Evolutionary conservation across 176 grass and related monocot genomes (phyloP), one percentile per base, ranked within the genome.

Genomic region (Zoysia pacifica): DNA sequence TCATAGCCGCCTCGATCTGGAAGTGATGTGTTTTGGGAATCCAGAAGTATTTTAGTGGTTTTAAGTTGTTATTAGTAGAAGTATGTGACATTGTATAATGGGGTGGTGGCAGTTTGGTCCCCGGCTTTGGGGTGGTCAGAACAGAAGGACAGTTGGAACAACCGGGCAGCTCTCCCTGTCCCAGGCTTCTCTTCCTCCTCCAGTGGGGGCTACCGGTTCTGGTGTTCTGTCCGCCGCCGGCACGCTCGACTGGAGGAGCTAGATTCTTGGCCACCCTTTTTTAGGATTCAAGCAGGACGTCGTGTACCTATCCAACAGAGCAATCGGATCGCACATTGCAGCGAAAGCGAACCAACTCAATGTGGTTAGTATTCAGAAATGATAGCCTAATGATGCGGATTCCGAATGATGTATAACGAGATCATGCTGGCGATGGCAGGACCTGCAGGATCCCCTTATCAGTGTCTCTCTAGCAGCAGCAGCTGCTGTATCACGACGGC

Each of bases 131-230:
- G 87, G 82, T 81, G 5, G 73, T 82, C 78, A 28, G 28, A 28
- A 28, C 28, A 54, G 73, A 83, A 77, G 67, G 87, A 85, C 46
- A 38, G 78, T 79, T 86, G 83, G 82, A 89, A 69, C 87, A 12
- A 82, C 79, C 87, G 14, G 55, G 4, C 62, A 51, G 44, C 74
- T 78, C 61, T 70, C 82, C 76, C 37, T 65, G 35, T 43, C 59
- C 59, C 59, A 62, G 59, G 59, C 28, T 11, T 5, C 28, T 28
- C 28, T 28, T 28, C 28, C 28, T 28, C 12, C 15, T 74, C 65
- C 53, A 9, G 76, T 81, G 77, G 87, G 87, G 56, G 52, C 79
- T 78, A 18, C 72, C 1, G 53, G 43, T 71, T 61, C 35, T 42
- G 79, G 55, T 72, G 53, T 48, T 39, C 15, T 44, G 70, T 18